These are phyloP conservation scores for Morella rubra DNA, from an alignment of 306 rosid genomes.

Conservation along the genomic window DNA sequence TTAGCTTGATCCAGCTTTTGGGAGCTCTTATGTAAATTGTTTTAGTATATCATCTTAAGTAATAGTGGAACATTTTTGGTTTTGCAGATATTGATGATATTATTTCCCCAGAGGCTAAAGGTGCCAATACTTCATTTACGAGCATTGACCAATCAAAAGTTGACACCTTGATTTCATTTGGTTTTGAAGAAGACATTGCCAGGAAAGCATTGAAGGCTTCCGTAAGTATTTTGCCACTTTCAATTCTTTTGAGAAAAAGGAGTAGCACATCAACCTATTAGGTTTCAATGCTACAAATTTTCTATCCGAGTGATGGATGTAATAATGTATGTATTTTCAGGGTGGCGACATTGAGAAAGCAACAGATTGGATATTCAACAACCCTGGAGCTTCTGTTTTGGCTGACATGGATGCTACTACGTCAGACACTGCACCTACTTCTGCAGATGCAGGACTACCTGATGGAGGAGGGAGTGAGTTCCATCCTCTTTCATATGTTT, in stretches of 20 bases:
- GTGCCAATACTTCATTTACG: slow-evolving; percentile 13
- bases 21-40: background rate
- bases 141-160: slow-evolving; percentile 71
- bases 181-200: slow-evolving; percentile 84
- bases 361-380: slow-evolving; percentile 95
- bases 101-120: slow-evolving; percentile 50
- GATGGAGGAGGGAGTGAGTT: slow-evolving; percentile 97
- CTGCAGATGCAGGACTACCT: slow-evolving; percentile 49
- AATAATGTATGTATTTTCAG: slow-evolving; percentile 32
- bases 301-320: slow-evolving; percentile 3
- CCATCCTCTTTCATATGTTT: slow-evolving; percentile 15
- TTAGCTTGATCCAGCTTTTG: slow-evolving; percentile 11
- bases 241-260: background rate
- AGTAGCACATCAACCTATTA: background rate
- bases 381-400: slow-evolving; percentile 68
- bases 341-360: slow-evolving; percentile 96
- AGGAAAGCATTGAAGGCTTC: slow-evolving; percentile 82
- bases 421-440: slow-evolving; percentile 40
- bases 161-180: slow-evolving; percentile 82
- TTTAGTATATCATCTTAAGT: slow-evolving; percentile 14
- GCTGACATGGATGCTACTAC: slow-evolving; percentile 63
- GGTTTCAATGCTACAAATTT: slow-evolving; percentile 10
- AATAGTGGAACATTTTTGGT: slow-evolving; percentile 15
- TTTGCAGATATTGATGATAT: slow-evolving; percentile 69
- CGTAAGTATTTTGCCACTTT: slow-evolving; percentile 35